Conservation (phyloP, 1,284 basidiomycete genomes). For the Naganishia cerealis region DNA sequence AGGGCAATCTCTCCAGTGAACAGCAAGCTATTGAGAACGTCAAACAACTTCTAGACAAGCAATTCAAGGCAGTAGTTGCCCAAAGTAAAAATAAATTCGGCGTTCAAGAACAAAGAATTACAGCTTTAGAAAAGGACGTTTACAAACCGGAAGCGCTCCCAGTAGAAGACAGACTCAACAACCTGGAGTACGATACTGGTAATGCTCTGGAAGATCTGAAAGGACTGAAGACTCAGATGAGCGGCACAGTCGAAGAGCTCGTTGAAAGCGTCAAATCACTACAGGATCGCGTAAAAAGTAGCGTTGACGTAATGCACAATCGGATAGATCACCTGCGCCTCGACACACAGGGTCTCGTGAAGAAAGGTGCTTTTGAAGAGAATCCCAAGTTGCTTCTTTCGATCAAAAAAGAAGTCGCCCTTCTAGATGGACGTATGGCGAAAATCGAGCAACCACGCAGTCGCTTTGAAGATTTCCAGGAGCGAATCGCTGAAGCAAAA, state of each 20-base stretch:
- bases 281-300: neutral
- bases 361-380: neutral
- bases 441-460: neutral
- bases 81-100: slow-evolving; percentile 15
- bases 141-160: slow-evolving; percentile 3
- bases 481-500: neutral
- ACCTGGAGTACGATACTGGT: slow-evolving; percentile 15
- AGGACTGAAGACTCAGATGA: neutral
- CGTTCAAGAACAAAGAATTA: neutral
- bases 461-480: neutral
- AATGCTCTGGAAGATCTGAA: neutral
- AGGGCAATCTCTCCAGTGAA: neutral
- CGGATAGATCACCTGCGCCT: neutral
- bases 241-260: neutral
- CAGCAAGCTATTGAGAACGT: neutral
- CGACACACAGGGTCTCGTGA: neutral
- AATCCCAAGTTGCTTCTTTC: neutral
- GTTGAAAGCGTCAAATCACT: too few relatives aligned
- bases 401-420: slow-evolving; percentile 8
- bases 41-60: neutral
- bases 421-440: neutral
- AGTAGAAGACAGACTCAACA: slow-evolving; percentile 1
- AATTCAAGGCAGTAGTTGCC: neutral
- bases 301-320: neutral
- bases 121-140: slow-evolving; percentile 10